Base-by-base conservation (phyloP, 371 early-diverging fungal species). In the Mortierella polycephala region DNA sequence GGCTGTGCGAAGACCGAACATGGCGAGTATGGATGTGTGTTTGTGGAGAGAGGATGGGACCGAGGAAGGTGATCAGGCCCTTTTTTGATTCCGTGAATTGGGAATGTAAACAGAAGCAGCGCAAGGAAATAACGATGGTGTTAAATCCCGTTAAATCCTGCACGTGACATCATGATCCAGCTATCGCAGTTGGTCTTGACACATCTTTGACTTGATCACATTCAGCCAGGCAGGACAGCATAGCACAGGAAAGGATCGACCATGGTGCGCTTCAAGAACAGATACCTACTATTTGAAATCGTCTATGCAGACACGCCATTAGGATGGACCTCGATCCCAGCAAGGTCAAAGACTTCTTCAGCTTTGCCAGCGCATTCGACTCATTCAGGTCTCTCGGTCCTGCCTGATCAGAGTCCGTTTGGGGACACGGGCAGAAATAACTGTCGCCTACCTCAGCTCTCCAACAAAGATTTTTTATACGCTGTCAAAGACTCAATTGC, bases 251-350 rank as follows among this genome's bases (percentile, higher is more conserved):
- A 30, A 30, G 30, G 30, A 16, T 46, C 44, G 54, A 52, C 49
- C 61, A 88, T 87, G 89, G 88, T 90, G 58, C 85, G 91, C 64
- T 86, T 89, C 81, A 91, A 90, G 84, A 86, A 89, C 74, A 83
- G 90, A 60, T 91, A 87, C 65, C 71, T 91, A 21, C 82, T 88
- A 61, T 86, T 89, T 71, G 84, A 86, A 44, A 62, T 88, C 65
- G 60, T 74, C 70, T 83, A 74, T 55, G 69, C 66, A 11, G 71
- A 67, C 63, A 77, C 79, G 30, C 79, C 79, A n/a, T 57, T 77
- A 14, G 69, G 74, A 40, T 86, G 50, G 73, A 75, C 72, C 30
- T 81, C 61, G 56, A 75, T 71, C 37, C 76, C 63, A 56, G 62
- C 65, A 21, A 14, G 71, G 40, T 58, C 62, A 44, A 30, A 30